Evolutionary conservation across 148 eudicot genomes (phyloP).

Genomic region (Heliamphora exappendiculata): DNA sequence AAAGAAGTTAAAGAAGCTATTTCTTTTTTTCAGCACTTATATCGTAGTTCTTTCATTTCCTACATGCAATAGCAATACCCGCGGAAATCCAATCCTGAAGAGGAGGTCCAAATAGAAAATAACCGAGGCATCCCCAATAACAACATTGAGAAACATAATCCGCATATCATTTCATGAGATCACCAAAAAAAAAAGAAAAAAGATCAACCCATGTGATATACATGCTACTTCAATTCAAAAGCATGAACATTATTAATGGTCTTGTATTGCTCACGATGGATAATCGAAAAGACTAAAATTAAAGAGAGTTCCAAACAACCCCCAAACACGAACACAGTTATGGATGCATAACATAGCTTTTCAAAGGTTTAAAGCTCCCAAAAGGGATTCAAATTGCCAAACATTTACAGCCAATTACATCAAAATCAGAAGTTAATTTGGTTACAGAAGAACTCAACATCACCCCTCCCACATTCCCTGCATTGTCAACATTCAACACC

Average conservation of each 20-base stretch:
- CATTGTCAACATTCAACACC: conserved; percentile 45
- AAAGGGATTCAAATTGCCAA: conserved; percentile 41
- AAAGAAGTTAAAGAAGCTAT: no score
- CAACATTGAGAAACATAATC: neutral
- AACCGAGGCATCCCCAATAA: neutral
- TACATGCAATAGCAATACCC: neutral
- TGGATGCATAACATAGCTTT: neutral
- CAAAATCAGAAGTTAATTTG: conserved; percentile 30
- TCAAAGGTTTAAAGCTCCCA: neutral
- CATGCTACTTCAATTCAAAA: neutral
- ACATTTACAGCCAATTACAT: conserved; percentile 63
- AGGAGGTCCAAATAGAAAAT: neutral
- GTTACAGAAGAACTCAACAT: conserved; percentile 46
- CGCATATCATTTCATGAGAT: neutral
- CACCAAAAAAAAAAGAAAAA: no score
- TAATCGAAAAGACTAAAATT: neutral
- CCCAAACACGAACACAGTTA: neutral
- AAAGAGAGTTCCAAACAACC: neutral
- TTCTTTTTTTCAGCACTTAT: no score
- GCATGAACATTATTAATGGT: neutral
- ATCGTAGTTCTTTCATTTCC: no score
- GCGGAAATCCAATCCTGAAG: no score
- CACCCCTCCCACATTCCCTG: conserved; percentile 37
- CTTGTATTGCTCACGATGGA: neutral
- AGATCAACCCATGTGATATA: no score